Conservation (phyloP, 495 filamentous ascomycete species). For the Ascodesmis nigricans region DNA sequence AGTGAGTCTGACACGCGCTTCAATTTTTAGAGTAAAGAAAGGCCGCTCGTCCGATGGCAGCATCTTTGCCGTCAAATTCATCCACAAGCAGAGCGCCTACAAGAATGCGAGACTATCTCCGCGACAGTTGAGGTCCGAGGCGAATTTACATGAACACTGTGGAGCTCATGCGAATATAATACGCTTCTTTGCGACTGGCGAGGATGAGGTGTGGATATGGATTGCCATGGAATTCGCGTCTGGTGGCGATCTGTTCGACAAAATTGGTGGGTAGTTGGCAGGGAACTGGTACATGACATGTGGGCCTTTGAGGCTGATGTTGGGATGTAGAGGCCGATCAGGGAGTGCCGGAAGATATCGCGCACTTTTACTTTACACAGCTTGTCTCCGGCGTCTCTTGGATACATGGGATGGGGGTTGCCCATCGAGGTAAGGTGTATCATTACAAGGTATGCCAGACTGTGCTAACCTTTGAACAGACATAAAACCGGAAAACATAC, state of each 20-base stretch:
- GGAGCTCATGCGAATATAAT: conserved; percentile 85
- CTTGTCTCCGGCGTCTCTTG: conserved; percentile 74
- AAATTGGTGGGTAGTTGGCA: conserved; percentile 33
- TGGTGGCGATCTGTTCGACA: conserved; percentile 95
- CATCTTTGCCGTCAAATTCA: conserved; percentile 92
- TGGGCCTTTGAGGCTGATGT: background rate
- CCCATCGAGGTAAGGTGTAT: conserved; percentile 35
- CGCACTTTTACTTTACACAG: conserved; percentile 89
- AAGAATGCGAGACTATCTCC: conserved; percentile 69
- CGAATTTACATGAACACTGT: conserved; percentile 66
- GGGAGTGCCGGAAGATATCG: conserved; percentile 76
- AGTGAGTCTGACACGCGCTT: conserved; percentile 12
- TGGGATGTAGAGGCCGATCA: conserved; percentile 54
- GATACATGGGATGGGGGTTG: conserved; percentile 82
- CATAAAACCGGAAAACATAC: conserved; percentile 79
- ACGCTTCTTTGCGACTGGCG: conserved; percentile 65
- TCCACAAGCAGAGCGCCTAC: conserved; percentile 85
- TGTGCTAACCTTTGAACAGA: too few relatives aligned
- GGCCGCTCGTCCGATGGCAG: conserved; percentile 47
- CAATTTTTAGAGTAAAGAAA: conserved; percentile 72
- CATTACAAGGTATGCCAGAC: too few relatives aligned
- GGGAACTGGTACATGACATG: background rate
- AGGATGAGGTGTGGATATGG: conserved; percentile 84
- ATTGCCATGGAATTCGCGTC: conserved; percentile 96
- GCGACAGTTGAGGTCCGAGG: conserved; percentile 74